Conservation (phyloP, 163 green algal genomes). For the Prototheca wickerhamii region DNA sequence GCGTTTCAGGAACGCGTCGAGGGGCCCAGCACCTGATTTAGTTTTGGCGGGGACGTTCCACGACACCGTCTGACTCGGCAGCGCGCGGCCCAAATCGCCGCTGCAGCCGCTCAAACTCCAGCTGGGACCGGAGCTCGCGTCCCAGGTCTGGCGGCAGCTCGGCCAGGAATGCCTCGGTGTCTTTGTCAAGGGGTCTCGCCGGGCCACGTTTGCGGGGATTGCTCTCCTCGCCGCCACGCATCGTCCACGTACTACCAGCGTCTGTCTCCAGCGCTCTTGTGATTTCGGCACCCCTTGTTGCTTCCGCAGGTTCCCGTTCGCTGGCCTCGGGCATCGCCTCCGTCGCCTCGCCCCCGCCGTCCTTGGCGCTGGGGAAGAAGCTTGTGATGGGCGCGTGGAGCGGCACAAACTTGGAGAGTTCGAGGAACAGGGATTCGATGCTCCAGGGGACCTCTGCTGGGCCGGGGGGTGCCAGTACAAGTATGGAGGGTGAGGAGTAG, state of each 20-base stretch:
- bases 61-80: no score
- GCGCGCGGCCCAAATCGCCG: not conserved
- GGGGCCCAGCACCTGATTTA: no score
- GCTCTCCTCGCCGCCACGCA: no score
- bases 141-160: conserved; percentile 29
- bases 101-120: conserved; percentile 6
- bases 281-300: no score
- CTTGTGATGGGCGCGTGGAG: conserved; percentile 21
- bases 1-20: no score
- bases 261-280: no score
- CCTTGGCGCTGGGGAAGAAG: conserved; percentile 2
- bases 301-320: no score
- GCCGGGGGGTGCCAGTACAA: not conserved
- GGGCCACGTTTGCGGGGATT: no score
- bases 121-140: conserved; percentile 19
- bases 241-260: no score
- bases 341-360: not conserved
- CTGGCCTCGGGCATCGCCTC: not conserved
- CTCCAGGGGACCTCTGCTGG: conserved; percentile 17
- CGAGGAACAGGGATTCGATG: conserved; percentile 33
- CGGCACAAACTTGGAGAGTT: conserved; percentile 33
- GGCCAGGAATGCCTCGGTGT: conserved; percentile 10
- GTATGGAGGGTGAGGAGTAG: not conserved
- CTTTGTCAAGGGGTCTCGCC: conserved; percentile 10
- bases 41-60: no score